phyloP scores from a whole-genome alignment of 805 yeast genomes.

The Yamadazyma paraphyllophila region DNA sequence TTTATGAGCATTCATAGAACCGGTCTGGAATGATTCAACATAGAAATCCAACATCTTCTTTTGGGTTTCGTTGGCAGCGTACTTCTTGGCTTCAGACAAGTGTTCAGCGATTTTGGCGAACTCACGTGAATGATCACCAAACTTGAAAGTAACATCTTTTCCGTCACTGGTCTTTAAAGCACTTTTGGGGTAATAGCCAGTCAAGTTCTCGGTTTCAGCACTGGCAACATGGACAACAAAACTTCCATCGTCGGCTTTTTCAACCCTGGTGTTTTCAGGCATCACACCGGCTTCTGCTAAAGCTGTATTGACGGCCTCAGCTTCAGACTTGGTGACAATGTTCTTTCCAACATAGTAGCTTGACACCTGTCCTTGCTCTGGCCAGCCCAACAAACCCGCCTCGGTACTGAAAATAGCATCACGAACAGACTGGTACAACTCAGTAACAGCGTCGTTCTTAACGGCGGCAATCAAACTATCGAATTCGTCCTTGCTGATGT shows the following conservation, averaged over 20 bases:
- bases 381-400: slow-evolving; percentile 63
- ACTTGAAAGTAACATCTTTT: slow-evolving; percentile 49
- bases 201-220: slow-evolving; percentile 46
- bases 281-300: slow-evolving; percentile 60
- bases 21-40: slow-evolving; percentile 69
- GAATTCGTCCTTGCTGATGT: slow-evolving; percentile 48
- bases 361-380: slow-evolving; percentile 71
- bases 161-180: slow-evolving; percentile 33
- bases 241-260: slow-evolving; percentile 46
- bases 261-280: slow-evolving; percentile 80
- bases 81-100: slow-evolving; percentile 54
- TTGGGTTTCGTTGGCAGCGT: slow-evolving; percentile 75
- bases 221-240: slow-evolving; percentile 72
- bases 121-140: slow-evolving; percentile 76
- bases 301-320: slow-evolving; percentile 63
- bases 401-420: slow-evolving; percentile 53
- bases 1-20: slow-evolving; percentile 82
- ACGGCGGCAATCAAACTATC: slow-evolving; percentile 42
- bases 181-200: slow-evolving; percentile 51
- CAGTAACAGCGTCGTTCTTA: slow-evolving; percentile 30
- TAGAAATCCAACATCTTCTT: slow-evolving; percentile 62
- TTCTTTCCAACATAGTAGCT: slow-evolving; percentile 59
- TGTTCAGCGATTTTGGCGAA: slow-evolving; percentile 57
- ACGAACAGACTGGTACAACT: slow-evolving; percentile 42
- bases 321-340: slow-evolving; percentile 54